Base-by-base conservation (phyloP, 176 grass and related monocot genomes). In the Eremochloa ophiuroides region DNA sequence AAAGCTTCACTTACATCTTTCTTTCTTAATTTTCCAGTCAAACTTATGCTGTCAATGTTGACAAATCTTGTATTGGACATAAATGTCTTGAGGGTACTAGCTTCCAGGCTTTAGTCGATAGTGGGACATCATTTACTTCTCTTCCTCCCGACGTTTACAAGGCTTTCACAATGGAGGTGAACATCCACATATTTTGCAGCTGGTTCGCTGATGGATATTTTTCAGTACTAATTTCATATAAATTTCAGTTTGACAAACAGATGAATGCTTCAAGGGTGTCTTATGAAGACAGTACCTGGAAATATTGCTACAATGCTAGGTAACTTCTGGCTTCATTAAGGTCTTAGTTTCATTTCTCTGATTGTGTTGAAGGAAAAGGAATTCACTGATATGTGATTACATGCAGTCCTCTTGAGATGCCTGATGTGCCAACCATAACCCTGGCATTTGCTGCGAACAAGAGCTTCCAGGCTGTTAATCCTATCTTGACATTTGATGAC, bases 101-200 rank as follows among this genome's bases (percentile, higher is more conserved):
- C 58, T 91, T 99, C 25, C 79, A 90, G 86, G 88, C 88, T 60
- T 71, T 99, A 76, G 83, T 99, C 80, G 93, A 99, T 46, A 99
- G 85, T n/a, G 96, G 96, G 33, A 93, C 96, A 43, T 91, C 93
- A 43, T 99, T 99, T 72, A 99, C 96, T 41, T 86, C 66, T 80
- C 87, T 99, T 48, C 96, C 96, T 25, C 60, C 73, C 28, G 82
- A 90, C 74, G 78, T 87, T 71, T 99, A 99, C 75, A 95, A 88
- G 53, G 87, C 27, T 75, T 69, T 99, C 20, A 69, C 96, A 48
- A 58, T 62, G 18, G 91, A 99, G 96, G 96, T 95, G 81, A 62
- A 33, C 78, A 29, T 76, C 31, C 77, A 82, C 23, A 1, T 25
- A 12, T 82, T 82, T 66, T 48, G 6, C 59, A 74, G 23, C 6